Base-by-base conservation (phyloP, 2,329 filamentous ascomycete species). In the Stachybotrys echinatus region DNA sequence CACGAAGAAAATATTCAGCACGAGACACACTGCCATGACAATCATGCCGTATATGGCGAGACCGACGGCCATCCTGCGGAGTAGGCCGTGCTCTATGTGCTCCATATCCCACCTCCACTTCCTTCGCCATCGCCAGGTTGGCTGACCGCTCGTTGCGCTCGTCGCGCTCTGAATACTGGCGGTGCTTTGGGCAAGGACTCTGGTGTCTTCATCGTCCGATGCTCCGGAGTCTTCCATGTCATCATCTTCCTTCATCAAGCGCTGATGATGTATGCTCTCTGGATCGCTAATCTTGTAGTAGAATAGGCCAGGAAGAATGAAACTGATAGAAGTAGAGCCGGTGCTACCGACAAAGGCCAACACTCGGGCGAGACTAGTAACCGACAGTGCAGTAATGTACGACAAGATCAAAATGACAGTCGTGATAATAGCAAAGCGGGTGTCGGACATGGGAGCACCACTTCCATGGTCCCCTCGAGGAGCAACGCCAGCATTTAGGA, bases 201-300 rank as follows among this genome's bases (percentile, higher is more conserved):
- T 71, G 1, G 72, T 62, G 5, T 72, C 74, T 54, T 81, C 72
- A 1, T 79, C 74, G 37, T 80, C 81, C 2, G 70, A 73, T 8
- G 76, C 75, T 5, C 61, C 65, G 0, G 65, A 68, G 45, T 88
- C 86, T 37, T 80, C 76, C n/a, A 84, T 84, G 55, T 92, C 89
- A 59, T 97, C 94, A 57, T 96, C 90, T 61, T 94, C 91, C 66
- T 97, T 97, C 54, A 90, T 75, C 10, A 97, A 74, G 14, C 87
- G 83, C 65, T 96, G 92, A 60, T 96, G 91, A 54, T 92, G 84
- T 23, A 85, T 80, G 42, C 89, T 92, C 49, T 96, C 87, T 0
- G 94, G 94, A 21, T 89, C 84, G 12, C 90, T 95, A 52, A 99
- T 97, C 70, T 97, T 97, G 73, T 97, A 99, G 70, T 97, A 99